Percentiles rank a stretch among this genome's conserved stretches.
Conservation (phyloP, 305 asterid species). For the Fraxinus baroniana region DNA sequence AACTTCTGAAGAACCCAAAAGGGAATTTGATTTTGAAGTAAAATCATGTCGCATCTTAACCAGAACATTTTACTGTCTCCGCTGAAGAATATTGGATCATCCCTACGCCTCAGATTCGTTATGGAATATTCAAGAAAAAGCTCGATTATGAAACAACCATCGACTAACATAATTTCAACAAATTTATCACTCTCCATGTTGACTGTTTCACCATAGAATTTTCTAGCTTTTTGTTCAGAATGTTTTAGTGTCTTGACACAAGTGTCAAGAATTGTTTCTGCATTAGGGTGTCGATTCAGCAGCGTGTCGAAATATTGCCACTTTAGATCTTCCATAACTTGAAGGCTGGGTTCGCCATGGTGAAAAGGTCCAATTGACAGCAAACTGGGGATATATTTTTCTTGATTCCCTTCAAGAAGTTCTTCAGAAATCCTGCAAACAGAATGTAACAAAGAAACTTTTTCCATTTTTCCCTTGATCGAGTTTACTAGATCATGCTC, state of each 20-base stretch:
- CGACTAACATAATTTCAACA: slow-evolving; percentile 47
- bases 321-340: slow-evolving; percentile 35
- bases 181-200: slow-evolving; percentile 37
- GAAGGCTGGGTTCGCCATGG: slow-evolving; percentile 25
- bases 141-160: slow-evolving; percentile 59
- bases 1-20: slow-evolving; percentile 52
- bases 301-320: slow-evolving; percentile 50
- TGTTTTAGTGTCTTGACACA: slow-evolving; percentile 40
- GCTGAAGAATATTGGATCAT: slow-evolving; percentile 38
- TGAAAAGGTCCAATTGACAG: slow-evolving; percentile 67
- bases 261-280: slow-evolving; percentile 32
- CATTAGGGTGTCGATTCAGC: slow-evolving; percentile 34
- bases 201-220: slow-evolving; percentile 40
- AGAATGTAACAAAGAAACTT: slow-evolving; percentile 20
- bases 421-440: slow-evolving; percentile 38
- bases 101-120: slow-evolving; percentile 47
- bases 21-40: slow-evolving; percentile 58
- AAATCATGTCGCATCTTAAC: slow-evolving; percentile 45
- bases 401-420: slow-evolving; percentile 24
- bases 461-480: slow-evolving; percentile 45
- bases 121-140: slow-evolving; percentile 38
- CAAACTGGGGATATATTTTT: slow-evolving; percentile 37
- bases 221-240: slow-evolving; percentile 39
- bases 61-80: slow-evolving; percentile 4
- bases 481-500: slow-evolving; percentile 39